Evolutionary conservation across 306 rosid species (phyloP).

Genomic region (Cucumis hystrix): DNA sequence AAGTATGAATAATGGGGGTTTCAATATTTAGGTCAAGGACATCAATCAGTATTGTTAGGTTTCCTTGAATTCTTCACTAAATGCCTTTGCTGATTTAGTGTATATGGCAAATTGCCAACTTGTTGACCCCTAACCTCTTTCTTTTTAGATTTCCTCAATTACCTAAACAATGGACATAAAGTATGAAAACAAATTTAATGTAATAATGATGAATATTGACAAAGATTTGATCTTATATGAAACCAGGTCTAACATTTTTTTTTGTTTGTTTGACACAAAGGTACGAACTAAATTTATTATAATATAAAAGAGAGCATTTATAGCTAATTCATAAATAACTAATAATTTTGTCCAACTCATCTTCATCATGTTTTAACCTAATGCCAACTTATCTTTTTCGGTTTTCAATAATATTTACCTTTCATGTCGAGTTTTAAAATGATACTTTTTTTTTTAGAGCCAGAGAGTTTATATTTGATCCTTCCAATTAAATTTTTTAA

Average conservation of each 20-base stretch:
- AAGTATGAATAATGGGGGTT: background rate
- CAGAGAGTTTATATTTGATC: too few species aligned
- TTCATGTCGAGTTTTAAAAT: too few species aligned
- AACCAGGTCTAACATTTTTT: background rate
- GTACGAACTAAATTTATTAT: background rate
- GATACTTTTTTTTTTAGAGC: too few species aligned
- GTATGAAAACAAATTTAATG: too few species aligned
- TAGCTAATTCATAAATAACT: too few species aligned
- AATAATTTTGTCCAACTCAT: too few species aligned
- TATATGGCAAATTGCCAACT: background rate
- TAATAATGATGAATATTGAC: background rate
- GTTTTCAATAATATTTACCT: too few species aligned
- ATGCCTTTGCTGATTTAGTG: background rate
- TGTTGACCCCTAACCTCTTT: background rate
- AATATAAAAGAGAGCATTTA: background rate
- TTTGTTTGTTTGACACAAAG: background rate
- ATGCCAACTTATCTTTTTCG: too few species aligned
- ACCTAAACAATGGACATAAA: background rate
- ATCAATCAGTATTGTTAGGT: background rate
- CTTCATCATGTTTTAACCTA: too few species aligned
- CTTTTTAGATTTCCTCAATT: background rate
- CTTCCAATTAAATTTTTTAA: too few species aligned
- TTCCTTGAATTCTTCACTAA: background rate
- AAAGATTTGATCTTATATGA: background rate
- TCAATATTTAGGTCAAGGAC: background rate